Evolutionary conservation across 2,329 filamentous ascomycete species (phyloP).

Genomic region (Plectosphaerella plurivora): DNA sequence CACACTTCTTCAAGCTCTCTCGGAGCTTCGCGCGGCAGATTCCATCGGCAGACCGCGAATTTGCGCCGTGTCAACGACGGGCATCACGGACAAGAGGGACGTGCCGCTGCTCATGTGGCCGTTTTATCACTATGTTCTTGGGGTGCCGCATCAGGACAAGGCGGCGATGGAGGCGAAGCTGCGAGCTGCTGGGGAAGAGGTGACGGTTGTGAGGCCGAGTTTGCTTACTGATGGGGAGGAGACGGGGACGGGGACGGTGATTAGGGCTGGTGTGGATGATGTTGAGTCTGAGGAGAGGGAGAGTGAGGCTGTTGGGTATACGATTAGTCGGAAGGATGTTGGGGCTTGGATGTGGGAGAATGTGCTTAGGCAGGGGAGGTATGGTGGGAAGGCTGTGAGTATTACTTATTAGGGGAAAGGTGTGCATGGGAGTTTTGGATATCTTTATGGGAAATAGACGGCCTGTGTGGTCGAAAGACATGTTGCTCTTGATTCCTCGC

Average conservation of each 20-base stretch:
- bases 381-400: conserved; percentile 27
- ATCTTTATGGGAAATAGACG: too few relatives aligned
- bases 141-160: conserved; percentile 43
- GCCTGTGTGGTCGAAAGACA: too few relatives aligned
- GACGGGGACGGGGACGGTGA: conserved; percentile 10
- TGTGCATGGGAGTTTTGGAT: neutral
- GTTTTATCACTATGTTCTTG: conserved; percentile 36
- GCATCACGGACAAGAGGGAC: conserved; percentile 33
- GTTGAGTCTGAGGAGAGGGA: conserved; percentile 21
- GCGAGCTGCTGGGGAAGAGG: conserved; percentile 14
- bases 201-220: conserved; percentile 32
- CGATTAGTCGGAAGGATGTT: conserved; percentile 40
- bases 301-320: conserved; percentile 37
- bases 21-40: conserved; percentile 13
- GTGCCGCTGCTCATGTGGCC: conserved; percentile 36
- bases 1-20: conserved; percentile 27
- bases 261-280: conserved; percentile 37
- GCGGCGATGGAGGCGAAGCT: conserved; percentile 33
- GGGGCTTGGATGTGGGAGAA: conserved; percentile 42
- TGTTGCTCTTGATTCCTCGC: too few relatives aligned
- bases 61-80: conserved; percentile 32
- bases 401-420: conserved; percentile 26
- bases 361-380: conserved; percentile 22
- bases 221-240: conserved; percentile 24
- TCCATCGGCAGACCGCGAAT: conserved; percentile 25